Conservation (phyloP, 345 rosid species). For the Melaleuca alternifolia region DNA sequence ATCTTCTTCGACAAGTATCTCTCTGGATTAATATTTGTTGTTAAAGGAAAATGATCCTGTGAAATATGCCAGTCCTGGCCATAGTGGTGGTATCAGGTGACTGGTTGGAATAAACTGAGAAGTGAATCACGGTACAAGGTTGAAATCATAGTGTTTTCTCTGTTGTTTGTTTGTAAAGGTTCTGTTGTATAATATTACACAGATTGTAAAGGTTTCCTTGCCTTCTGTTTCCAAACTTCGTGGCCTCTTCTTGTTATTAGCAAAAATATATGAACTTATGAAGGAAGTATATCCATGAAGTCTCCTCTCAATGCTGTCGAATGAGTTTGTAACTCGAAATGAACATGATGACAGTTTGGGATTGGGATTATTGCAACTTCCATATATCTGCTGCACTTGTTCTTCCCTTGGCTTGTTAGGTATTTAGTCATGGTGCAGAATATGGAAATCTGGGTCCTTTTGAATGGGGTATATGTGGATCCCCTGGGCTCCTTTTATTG, state of each 20-base stretch:
- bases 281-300: neutral
- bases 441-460: neutral
- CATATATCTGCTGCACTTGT: neutral
- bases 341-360: neutral
- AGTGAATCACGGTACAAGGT: neutral
- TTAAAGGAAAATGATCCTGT: neutral
- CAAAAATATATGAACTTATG: neutral
- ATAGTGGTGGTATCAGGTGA: constrained; percentile 52
- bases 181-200: constrained; percentile 6
- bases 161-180: constrained; percentile 26
- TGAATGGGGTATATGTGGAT: neutral
- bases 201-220: neutral
- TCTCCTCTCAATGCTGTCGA: neutral
- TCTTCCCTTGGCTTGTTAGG: neutral
- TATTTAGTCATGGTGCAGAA: neutral
- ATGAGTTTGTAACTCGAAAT: neutral
- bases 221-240: neutral
- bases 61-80: constrained; percentile 81
- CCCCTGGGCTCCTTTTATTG: neutral
- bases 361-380: neutral
- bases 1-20: neutral
- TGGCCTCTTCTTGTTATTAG: neutral
- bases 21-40: neutral
- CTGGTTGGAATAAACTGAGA: constrained; percentile 42
- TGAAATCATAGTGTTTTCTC: neutral